phyloP scores from a whole-genome alignment of 345 rosid genomes.

The Murraya paniculata region DNA sequence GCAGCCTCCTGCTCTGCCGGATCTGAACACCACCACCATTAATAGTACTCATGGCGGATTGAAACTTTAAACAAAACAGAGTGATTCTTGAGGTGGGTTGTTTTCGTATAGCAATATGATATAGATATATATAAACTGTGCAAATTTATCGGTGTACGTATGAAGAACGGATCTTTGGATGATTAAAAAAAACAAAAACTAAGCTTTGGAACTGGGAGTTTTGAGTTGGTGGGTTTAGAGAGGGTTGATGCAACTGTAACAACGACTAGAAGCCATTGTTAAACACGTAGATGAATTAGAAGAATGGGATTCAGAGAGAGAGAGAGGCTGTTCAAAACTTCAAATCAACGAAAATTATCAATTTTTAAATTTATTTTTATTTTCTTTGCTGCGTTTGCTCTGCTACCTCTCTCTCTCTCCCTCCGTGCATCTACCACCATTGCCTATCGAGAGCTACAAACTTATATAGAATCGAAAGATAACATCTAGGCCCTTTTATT shows the following conservation, averaged over 20 bases:
- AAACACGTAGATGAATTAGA: constrained; percentile 18
- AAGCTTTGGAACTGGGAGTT: neutral
- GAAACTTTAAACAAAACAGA: neutral
- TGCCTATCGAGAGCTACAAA: neutral
- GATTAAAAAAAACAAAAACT: neutral
- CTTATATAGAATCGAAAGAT: too few relatives aligned
- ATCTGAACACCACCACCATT: constrained; percentile 60
- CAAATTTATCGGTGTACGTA: neutral
- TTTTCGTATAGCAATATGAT: neutral
- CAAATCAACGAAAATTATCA: neutral
- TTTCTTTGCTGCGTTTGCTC: neutral
- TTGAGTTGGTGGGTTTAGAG: constrained; percentile 13
- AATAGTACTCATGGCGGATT: constrained; percentile 35
- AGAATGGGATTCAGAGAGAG: neutral
- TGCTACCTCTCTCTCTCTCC: neutral
- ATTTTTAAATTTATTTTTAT: neutral
- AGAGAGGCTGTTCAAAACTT: neutral
- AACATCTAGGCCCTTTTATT: too few relatives aligned
- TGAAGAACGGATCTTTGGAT: neutral
- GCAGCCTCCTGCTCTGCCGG: constrained; percentile 57
- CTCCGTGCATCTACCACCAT: neutral
- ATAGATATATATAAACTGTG: constrained; percentile 5
- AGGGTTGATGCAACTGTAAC: constrained; percentile 25
- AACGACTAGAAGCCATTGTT: constrained; percentile 18
- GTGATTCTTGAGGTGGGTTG: constrained; percentile 10